Base-by-base conservation (phyloP, 352 stramenopile genomes). In the Pythium aquatile region DNA sequence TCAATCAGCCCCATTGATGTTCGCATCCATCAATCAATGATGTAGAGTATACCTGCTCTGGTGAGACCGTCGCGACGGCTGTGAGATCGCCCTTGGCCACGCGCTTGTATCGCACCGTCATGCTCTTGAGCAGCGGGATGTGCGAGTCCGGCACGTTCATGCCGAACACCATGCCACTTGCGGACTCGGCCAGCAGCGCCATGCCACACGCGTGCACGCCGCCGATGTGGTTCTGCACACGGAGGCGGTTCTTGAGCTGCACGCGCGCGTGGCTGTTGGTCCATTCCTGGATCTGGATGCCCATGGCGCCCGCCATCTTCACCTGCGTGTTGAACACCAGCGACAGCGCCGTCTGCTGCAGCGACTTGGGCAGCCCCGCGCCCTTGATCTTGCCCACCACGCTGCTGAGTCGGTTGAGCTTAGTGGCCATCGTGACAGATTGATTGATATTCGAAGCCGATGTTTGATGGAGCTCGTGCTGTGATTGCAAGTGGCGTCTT, bases 161-260 rank as follows among this genome's bases (percentile, higher is more conserved):
- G 42, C 83, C 85, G 42, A 97, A 82, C 4, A 96, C 74, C 59
- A 96, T 88, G 20, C 88, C 88, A 24, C 82, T 93, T 3, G 88
- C 84, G 1, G 79, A 91, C 71, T 97, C 88, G 17, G 83, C 85
- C 39, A 90, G 73, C 29, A 96, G 74, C 44, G 84, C 87, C 87
- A 97, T 97, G 58, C 81, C 81, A 47, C 86, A 96, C 10, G 88
- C 88, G 69, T 97, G 88, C 46, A 97, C 72, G 29, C 84, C 80
- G 6, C 86, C 84, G 55, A 97, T 96, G 70, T 97, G 88, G 76
- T 97, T 97, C 72, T 96, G 88, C 30, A 96, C 83, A 56, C 81
- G 77, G 58, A 73, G 61, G 40, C 68, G 63, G 74, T 97, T 97
- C 51, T 86, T 85, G 37, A 97, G 73, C 20, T 67, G 70, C 26